Percentiles rank a stretch among this genome's conserved stretches.
Evolutionary conservation across 257 asterid genomes (phyloP).

Genomic region (Plectranthus barbatus): DNA sequence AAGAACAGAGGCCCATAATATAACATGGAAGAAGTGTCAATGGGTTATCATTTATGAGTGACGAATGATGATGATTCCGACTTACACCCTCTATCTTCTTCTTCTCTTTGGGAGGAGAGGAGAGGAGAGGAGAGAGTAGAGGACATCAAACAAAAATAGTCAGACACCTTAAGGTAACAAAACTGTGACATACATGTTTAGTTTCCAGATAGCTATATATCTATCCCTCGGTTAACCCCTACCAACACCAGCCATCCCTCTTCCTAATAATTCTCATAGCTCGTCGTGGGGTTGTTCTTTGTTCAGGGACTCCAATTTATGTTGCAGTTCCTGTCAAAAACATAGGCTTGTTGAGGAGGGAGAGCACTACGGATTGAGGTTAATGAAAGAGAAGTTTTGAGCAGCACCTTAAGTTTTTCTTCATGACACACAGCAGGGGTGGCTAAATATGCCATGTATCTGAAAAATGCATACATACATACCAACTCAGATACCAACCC

Average conservation of each 20-base stretch:
- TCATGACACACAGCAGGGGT: slow-evolving; percentile 87
- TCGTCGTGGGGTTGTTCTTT: slow-evolving; percentile 75
- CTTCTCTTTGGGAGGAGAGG: background rate
- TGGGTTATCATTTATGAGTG: no score
- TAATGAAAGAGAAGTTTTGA: background rate
- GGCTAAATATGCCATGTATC: slow-evolving; percentile 65
- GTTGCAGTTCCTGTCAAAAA: slow-evolving; percentile 58
- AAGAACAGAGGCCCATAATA: no score
- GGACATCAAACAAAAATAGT: background rate
- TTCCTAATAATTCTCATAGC: slow-evolving; percentile 31
- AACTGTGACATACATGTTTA: background rate
- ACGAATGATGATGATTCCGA: no score
- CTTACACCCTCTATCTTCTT: slow-evolving; percentile 13
- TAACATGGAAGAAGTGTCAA: no score
- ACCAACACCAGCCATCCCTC: background rate
- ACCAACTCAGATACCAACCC: slow-evolving; percentile 7
- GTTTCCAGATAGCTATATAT: background rate
- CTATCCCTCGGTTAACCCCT: background rate
- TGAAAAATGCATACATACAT: slow-evolving; percentile 28
- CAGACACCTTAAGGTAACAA: background rate
- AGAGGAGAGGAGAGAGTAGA: no score
- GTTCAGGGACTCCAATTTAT: slow-evolving; percentile 51
- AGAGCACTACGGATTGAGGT: background rate
- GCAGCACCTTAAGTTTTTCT: slow-evolving; percentile 56
- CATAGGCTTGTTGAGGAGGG: background rate